Percentiles rank a stretch among this genome's conserved stretches.
Evolutionary conservation across 164 flowering plant genomes (phyloP).

Genomic region (Magnolia changhungtana): DNA sequence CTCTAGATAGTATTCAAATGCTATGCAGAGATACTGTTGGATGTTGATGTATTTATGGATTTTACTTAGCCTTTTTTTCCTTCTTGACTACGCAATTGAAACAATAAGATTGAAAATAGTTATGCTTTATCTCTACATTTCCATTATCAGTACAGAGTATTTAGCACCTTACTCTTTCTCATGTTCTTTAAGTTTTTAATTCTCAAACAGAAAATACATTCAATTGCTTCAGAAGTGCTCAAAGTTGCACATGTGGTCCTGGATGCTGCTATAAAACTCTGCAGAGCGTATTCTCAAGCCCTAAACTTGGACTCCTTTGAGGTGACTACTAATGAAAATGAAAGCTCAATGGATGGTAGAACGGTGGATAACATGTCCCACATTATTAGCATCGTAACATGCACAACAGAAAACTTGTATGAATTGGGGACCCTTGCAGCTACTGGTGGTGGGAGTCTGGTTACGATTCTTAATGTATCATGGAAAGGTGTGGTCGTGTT

Average conservation of each 20-base stretch:
- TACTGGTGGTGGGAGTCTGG: slow-evolving; percentile 74
- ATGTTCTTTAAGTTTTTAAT: background rate
- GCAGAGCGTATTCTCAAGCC: slow-evolving; percentile 46
- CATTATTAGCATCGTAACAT: slow-evolving; percentile 39
- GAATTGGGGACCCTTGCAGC: slow-evolving; percentile 80
- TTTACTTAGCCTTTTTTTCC: too few relatives aligned
- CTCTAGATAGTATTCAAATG: background rate
- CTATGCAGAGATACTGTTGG: too few relatives aligned
- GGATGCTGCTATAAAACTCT: slow-evolving; percentile 50
- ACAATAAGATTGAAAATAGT: too few relatives aligned
- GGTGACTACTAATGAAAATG: slow-evolving; percentile 19
- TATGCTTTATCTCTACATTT: too few relatives aligned
- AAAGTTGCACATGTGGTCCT: slow-evolving; percentile 53
- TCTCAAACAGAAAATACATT: slow-evolving; percentile 50
- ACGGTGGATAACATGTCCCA: slow-evolving; percentile 25
- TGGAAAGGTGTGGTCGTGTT: slow-evolving; percentile 94
- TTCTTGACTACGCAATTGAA: too few relatives aligned
- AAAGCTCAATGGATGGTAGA: slow-evolving; percentile 16
- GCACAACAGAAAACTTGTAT: slow-evolving; percentile 50
- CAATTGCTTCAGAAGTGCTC: slow-evolving; percentile 51
- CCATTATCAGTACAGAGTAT: background rate
- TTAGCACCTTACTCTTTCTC: background rate
- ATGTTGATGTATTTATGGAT: too few relatives aligned
- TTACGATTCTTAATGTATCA: slow-evolving; percentile 70
- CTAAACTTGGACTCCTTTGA: slow-evolving; percentile 38